These are phyloP conservation scores for Phyllosticta ampelicida DNA, from an alignment of 2,329 filamentous ascomycete species.

Conservation along the genomic window DNA sequence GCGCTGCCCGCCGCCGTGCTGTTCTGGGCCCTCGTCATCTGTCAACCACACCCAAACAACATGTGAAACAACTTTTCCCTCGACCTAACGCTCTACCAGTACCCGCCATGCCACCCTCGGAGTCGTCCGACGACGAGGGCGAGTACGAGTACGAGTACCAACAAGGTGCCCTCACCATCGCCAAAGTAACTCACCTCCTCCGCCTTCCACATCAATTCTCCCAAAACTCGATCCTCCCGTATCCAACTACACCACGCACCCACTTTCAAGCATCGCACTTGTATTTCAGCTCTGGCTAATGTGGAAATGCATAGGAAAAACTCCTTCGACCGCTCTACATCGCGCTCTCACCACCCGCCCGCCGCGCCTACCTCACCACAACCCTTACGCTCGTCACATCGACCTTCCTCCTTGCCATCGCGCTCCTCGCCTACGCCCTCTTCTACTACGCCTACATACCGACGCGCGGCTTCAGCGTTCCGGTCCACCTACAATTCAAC, in stretches of 20 bases:
- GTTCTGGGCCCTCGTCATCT: background rate
- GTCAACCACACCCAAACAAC: background rate
- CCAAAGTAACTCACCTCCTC: background rate
- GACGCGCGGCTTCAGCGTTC: conserved; percentile 49
- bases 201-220: background rate
- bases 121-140: conserved; percentile 4
- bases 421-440: conserved; percentile 50
- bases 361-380: conserved; percentile 53
- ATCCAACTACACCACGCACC: background rate
- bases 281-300: background rate
- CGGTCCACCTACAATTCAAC: conserved; percentile 57
- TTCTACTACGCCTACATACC: conserved; percentile 64
- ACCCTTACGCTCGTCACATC: conserved; percentile 44
- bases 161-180: conserved; percentile 6
- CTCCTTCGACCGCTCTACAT: conserved; percentile 44
- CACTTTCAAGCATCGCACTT: background rate
- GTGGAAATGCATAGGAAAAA: conserved; percentile 37
- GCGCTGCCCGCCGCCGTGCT: background rate
- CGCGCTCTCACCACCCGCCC: conserved; percentile 50
- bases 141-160: conserved; percentile 4
- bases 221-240: background rate
- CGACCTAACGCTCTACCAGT: background rate
- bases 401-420: conserved; percentile 45
- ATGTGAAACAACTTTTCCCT: conserved; percentile 2
- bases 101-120: conserved; percentile 1